Base-by-base conservation (phyloP, 2,329 filamentous ascomycete genomes). In the Fusarium siculi region DNA sequence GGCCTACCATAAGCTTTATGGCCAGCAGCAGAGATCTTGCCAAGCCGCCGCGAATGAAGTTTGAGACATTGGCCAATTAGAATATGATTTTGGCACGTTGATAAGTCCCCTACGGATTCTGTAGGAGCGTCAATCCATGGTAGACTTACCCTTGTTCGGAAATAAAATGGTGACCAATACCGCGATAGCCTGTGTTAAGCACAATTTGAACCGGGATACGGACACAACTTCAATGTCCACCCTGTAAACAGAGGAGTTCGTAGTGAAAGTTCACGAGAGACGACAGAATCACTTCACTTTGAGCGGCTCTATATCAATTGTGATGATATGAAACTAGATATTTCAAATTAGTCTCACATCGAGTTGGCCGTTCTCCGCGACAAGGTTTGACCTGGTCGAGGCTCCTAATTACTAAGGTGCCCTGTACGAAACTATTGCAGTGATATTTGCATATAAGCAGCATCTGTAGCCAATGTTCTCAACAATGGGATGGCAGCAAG, bases 21-120 rank as follows among this genome's bases (percentile, higher is more conserved):
- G 36, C 46, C 71, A 75, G 30, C 23, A 39, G 15, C 23, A 39
- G 15, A 28, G 25, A 44, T 61, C 57, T 70, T 47, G 57, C 63
- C 65, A 75, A 77, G 69, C 57, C 63, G 53, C 49, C 59, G 63
- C 53, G 54, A 55, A 62, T 55, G 47, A 50, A 40, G 36, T 25
- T 68, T 69, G 72, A 76, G 66, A 76, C 63, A 73, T 64, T 47
- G 53, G 59, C 55, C 43, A 66, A 68, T 57, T 61, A 44, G 62
- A 23, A 56, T 65, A 68, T 50, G 49, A 46, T 73, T 73, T 67
- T 67, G 64, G 61, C 61, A 71, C 60, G 74, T 63, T 40, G 65
- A 73, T 70, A 69, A 73, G 62, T 66, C 25, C 70, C 55, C 43
- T 52, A 42, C 43, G 47, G 30, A 42, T 57, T 58, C n/a, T 28